Evolutionary conservation across 768 basidiomycete species (phyloP), one percentile per base, ranked within the genome.

Genomic region (Lactarius psammicola): DNA sequence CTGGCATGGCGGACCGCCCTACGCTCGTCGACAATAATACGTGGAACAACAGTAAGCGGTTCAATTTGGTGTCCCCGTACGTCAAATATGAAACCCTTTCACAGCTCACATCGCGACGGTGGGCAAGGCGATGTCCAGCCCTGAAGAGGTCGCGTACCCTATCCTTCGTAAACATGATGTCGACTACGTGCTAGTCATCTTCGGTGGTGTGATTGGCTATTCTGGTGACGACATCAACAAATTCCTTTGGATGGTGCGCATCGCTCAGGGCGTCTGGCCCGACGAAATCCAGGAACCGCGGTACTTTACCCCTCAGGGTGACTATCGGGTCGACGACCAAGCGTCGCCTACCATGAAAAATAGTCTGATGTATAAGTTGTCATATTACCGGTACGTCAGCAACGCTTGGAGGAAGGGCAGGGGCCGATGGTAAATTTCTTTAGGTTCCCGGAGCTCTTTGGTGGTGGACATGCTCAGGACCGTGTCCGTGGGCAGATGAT

Each of bases 171-270:
- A 97, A 77, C 97, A 99, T 75, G 94, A 99, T 72, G 97, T 98
- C 59, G 92, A 94, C 75, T 98, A 99, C 75, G 88, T 99, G 59
- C 87, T 99, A 58, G 83, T 98, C 77, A 98, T 99, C 77, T 98
- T 98, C 74, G 97, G 97, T 46, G 96, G 95, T 54, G 81, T 99
- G 46, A 81, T 98, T 62, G 97, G 95, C 9, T 99, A 98, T 77
- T 96, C 94, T 26, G 97, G 96, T 17, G 97, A 99, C 75, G 97
- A 99, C 75, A 91, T 99, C 81, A 99, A 99, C 86, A 99, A 99
- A 78, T 99, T 98, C 85, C 78, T 99, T 57, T 98, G 95, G 95
- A 98, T 98, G 93, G 89, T 98, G 65, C 87, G 92, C 62, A 94
- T 94, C 70, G 87, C 93, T 5, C 94, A 96, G 72, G 95, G 95